Evolutionary conservation across 139 green algal genomes (phyloP).

Genomic region (Monoraphidium neglectum): DNA sequence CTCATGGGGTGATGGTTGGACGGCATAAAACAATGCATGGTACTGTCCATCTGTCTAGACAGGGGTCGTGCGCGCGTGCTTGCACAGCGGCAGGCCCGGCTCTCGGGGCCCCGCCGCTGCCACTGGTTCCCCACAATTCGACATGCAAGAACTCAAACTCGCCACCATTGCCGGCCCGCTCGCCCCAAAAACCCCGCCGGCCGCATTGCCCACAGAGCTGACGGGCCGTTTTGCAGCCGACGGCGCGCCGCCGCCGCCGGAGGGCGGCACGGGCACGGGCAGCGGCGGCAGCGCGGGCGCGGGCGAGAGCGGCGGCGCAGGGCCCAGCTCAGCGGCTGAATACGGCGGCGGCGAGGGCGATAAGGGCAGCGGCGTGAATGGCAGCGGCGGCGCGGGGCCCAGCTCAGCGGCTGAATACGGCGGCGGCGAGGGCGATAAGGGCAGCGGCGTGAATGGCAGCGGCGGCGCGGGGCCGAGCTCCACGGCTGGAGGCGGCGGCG

Average conservation of each 20-base stretch:
- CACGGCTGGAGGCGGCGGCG: background rate
- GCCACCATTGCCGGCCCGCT: too few relatives aligned
- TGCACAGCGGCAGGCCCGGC: too few relatives aligned
- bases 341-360: background rate
- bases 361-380: background rate
- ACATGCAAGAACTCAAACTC: too few relatives aligned
- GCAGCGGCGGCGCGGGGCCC: background rate
- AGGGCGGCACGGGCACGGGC: background rate
- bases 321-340: background rate
- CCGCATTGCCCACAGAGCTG: too few relatives aligned
- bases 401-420: background rate
- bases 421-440: background rate
- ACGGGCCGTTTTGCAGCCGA: constrained; percentile 13
- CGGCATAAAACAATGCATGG: too few relatives aligned
- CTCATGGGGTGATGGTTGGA: too few relatives aligned
- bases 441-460: constrained; percentile 1
- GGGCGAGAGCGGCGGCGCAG: background rate
- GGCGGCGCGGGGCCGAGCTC: background rate
- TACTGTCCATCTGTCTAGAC: too few relatives aligned
- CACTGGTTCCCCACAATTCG: too few relatives aligned
- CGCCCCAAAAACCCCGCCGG: too few relatives aligned
- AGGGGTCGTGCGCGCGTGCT: too few relatives aligned
- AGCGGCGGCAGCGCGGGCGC: background rate
- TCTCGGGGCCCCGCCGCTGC: too few relatives aligned
- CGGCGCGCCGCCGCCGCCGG: too few relatives aligned